Evolutionary conservation across 129 eudicot species (phyloP).

Genomic region (Lactuca saligna): DNA sequence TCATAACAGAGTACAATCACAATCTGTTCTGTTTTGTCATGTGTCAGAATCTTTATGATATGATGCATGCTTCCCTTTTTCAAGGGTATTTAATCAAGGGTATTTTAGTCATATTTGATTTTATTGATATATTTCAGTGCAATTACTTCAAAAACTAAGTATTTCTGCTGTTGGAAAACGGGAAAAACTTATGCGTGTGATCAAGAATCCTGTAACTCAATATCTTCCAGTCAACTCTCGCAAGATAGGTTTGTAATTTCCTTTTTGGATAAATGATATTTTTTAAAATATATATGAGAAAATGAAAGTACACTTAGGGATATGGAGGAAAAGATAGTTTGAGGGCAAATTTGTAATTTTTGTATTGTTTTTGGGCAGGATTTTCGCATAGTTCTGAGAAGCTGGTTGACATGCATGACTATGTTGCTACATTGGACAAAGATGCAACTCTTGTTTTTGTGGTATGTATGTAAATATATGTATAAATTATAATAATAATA

Average conservation of each 20-base stretch:
- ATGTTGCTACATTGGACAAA: constrained; percentile 58
- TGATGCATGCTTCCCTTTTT: neutral
- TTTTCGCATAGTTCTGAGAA: constrained; percentile 94
- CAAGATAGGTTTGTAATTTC: constrained; percentile 61
- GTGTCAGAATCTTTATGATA: neutral
- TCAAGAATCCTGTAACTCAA: constrained; percentile 93
- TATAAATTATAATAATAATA: too few relatives aligned
- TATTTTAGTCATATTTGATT: neutral
- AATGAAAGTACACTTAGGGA: too few relatives aligned
- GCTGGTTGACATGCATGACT: constrained; percentile 78
- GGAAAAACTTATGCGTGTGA: constrained; percentile 78
- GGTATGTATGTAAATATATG: constrained; percentile 45
- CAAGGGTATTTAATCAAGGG: neutral
- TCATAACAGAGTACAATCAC: too few relatives aligned
- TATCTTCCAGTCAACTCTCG: constrained; percentile 77
- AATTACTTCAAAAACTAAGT: constrained; percentile 81
- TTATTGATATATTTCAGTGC: constrained; percentile 57
- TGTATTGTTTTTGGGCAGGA: constrained; percentile 45
- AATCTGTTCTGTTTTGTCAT: too few relatives aligned
- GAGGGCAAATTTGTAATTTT: neutral
- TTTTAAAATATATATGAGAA: too few relatives aligned
- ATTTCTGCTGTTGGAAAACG: constrained; percentile 84
- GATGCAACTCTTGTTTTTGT: constrained; percentile 78
- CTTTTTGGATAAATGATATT: neutral
- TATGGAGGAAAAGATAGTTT: too few relatives aligned